Percentiles rank a stretch among this genome's conserved stretches.
These are phyloP conservation scores for Scutellaria barbata DNA, from an alignment of 257 asterid genomes.

Conservation along the genomic window DNA sequence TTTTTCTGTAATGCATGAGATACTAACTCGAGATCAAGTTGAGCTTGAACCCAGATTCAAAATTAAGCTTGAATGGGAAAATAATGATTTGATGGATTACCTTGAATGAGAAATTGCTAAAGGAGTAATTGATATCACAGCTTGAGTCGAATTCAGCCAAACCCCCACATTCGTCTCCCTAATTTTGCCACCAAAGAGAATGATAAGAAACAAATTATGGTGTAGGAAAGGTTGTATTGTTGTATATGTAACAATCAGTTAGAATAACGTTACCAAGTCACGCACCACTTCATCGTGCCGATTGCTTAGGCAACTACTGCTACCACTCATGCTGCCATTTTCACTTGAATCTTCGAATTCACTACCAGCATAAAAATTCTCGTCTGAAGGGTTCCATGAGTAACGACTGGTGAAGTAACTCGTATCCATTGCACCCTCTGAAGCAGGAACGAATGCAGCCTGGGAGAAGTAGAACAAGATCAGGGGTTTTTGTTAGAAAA, in stretches of 20 bases:
- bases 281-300: slow-evolving; percentile 90
- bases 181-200: slow-evolving; percentile 36
- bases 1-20: too few relatives aligned
- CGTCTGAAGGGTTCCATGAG: slow-evolving; percentile 95
- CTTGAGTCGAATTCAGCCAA: slow-evolving; percentile 69
- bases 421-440: slow-evolving; percentile 91
- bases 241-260: neutral
- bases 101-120: slow-evolving; percentile 97
- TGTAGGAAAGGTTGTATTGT: neutral
- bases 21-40: too few relatives aligned
- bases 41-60: too few relatives aligned
- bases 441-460: slow-evolving; percentile 97
- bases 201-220: neutral
- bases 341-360: slow-evolving; percentile 91
- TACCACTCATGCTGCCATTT: slow-evolving; percentile 76
- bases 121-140: slow-evolving; percentile 78
- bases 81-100: slow-evolving; percentile 37
- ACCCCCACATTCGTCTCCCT: slow-evolving; percentile 82
- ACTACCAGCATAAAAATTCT: slow-evolving; percentile 78
- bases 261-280: neutral
- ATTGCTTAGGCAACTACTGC: slow-evolving; percentile 90
- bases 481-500: too few relatives aligned
- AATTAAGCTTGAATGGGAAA: neutral
- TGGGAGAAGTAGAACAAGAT: slow-evolving; percentile 36
- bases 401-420: slow-evolving; percentile 95